Conservation (phyloP, 495 filamentous ascomycete genomes). For the Durotheca rogersii region DNA sequence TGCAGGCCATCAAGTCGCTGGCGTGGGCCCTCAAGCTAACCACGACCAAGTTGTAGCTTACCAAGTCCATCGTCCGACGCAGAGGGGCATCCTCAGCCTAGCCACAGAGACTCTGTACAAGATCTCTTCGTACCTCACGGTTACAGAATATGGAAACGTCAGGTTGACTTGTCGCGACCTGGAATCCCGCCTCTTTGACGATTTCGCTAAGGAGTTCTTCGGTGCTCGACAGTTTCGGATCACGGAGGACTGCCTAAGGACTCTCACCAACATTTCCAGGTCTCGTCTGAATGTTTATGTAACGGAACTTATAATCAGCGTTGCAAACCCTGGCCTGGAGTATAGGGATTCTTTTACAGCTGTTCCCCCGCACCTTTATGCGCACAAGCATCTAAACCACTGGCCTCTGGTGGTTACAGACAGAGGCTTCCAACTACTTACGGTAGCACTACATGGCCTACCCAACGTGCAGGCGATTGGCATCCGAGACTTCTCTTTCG, state of each 20-base stretch:
- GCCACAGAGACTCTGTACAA: slow-evolving; percentile 45
- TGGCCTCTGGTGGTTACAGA: slow-evolving; percentile 41
- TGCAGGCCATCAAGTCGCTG: no score
- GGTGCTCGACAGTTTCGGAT: slow-evolving; percentile 57
- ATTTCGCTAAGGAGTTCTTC: slow-evolving; percentile 57
- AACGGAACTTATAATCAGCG: slow-evolving; percentile 50
- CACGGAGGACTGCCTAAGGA: slow-evolving; percentile 46
- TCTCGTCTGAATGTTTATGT: slow-evolving; percentile 43
- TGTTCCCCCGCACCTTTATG: not conserved
- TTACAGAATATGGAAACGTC: slow-evolving; percentile 47
- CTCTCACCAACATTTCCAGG: slow-evolving; percentile 56
- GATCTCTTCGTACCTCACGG: slow-evolving; percentile 45
- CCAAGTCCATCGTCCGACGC: no score
- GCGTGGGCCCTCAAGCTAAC: no score
- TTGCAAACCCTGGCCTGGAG: no score
- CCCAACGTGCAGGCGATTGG: slow-evolving; percentile 49
- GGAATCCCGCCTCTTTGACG: slow-evolving; percentile 45
- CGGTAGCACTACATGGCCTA: slow-evolving; percentile 51
- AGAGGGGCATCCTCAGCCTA: no score
- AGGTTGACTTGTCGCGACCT: slow-evolving; percentile 48
- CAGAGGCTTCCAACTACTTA: slow-evolving; percentile 47
- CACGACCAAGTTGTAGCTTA: no score
- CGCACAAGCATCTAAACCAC: slow-evolving; percentile 25
- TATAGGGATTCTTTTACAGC: slow-evolving; percentile 25
- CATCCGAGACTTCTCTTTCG: slow-evolving; percentile 48